A percentile compares a stretch with the other conserved stretches of the same genome.
Evolutionary conservation across 176 grass and related monocot genomes (phyloP).

Genomic region (Carex parvula): DNA sequence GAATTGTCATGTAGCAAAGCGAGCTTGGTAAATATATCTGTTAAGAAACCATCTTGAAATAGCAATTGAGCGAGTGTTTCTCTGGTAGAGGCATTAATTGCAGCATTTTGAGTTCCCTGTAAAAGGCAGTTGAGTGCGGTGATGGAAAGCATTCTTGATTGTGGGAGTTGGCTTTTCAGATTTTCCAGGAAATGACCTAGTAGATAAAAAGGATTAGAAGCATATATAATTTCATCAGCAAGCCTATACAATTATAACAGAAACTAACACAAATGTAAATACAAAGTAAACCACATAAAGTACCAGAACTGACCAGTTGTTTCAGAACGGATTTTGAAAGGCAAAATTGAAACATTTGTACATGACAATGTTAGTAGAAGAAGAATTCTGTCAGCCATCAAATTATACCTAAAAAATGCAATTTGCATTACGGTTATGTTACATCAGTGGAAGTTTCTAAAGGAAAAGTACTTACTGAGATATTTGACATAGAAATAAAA

Average conservation of each 20-base stretch:
- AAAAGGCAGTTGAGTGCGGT: conserved; percentile 23
- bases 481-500: conserved; percentile 6
- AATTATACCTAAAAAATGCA: conserved; percentile 23
- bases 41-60: background rate
- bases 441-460: background rate
- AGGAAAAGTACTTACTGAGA: background rate
- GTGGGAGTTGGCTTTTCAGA: conserved; percentile 20
- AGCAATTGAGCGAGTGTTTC: conserved; percentile 24
- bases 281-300: background rate
- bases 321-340: conserved; percentile 19
- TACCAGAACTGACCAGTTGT: conserved; percentile 10
- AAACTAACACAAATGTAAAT: background rate
- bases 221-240: background rate
- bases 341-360: conserved; percentile 17
- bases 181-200: conserved; percentile 27
- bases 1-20: conserved; percentile 11
- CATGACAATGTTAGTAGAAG: conserved; percentile 26
- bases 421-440: background rate
- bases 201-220: background rate
- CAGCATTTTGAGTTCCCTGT: conserved; percentile 11
- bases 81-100: conserved; percentile 8
- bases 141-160: conserved; percentile 26
- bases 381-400: conserved; percentile 30
- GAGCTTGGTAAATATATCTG: conserved; percentile 15
- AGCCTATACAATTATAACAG: background rate